These are phyloP conservation scores for Xylaria scruposa DNA, from an alignment of 495 filamentous ascomycete genomes.

Conservation along the genomic window DNA sequence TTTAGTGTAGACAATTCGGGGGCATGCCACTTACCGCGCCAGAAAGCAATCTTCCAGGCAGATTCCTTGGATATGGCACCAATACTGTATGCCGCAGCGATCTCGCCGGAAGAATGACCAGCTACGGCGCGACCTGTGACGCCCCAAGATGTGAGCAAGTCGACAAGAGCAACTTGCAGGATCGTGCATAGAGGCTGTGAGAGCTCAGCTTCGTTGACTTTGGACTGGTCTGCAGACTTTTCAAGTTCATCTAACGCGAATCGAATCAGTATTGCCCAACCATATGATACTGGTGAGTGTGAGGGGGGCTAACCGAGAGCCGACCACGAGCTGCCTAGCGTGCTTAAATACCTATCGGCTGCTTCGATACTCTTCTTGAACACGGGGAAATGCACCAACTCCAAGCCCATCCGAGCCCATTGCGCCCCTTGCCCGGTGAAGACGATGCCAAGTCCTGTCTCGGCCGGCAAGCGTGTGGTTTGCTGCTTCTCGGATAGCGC, in stretches of 20 bases:
- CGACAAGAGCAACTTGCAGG: slow-evolving; percentile 56
- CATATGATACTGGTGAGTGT: not conserved
- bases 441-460: slow-evolving; percentile 25
- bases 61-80: slow-evolving; percentile 31
- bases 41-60: slow-evolving; percentile 41
- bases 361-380: slow-evolving; percentile 23
- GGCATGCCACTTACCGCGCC: slow-evolving; percentile 37
- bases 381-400: slow-evolving; percentile 34
- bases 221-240: slow-evolving; percentile 44
- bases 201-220: slow-evolving; percentile 32
- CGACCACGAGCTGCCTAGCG: not conserved
- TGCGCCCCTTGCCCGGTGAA: slow-evolving; percentile 46
- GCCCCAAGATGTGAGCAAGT: slow-evolving; percentile 52
- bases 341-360: not conserved
- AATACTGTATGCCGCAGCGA: slow-evolving; percentile 48
- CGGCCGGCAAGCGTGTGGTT: not conserved
- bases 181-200: slow-evolving; percentile 51
- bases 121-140: slow-evolving; percentile 45
- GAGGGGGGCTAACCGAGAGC: not conserved
- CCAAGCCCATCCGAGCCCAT: slow-evolving; percentile 52
- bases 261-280: not conserved
- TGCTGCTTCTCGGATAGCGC: slow-evolving; percentile 1
- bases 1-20: not conserved
- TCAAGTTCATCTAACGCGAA: not conserved
- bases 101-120: slow-evolving; percentile 51